Percentiles rank a stretch among this genome's conserved stretches.
Conservation (phyloP, 768 basidiomycete species). For the Neoboletus magnificus region DNA sequence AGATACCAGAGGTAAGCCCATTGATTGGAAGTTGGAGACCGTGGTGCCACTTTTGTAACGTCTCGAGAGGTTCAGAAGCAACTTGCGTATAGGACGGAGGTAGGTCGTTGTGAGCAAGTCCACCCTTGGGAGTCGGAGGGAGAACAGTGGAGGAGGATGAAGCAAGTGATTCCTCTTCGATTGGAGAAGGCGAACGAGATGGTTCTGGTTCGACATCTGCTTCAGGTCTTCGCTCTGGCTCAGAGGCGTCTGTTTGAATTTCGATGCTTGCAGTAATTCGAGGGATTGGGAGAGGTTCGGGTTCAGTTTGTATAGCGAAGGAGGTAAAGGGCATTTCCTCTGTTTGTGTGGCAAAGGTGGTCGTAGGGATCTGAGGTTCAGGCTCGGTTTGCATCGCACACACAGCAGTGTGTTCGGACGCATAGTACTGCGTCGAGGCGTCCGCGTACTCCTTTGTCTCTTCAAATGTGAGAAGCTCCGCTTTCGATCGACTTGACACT, state of each 20-base stretch:
- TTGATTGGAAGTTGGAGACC: constrained; percentile 49
- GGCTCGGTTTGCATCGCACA: constrained; percentile 61
- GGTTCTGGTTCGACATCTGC: constrained; percentile 23
- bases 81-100: constrained; percentile 75
- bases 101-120: constrained; percentile 42
- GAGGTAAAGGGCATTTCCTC: constrained; percentile 32
- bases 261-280: constrained; percentile 47
- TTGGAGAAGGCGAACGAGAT: constrained; percentile 46
- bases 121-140: constrained; percentile 65
- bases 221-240: constrained; percentile 37
- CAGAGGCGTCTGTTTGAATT: constrained; percentile 56
- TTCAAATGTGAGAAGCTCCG: constrained; percentile 44
- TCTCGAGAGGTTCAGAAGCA: constrained; percentile 49
- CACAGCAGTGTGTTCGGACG: constrained; percentile 45
- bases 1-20: constrained; percentile 49
- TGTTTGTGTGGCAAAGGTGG: constrained; percentile 57
- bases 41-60: constrained; percentile 68
- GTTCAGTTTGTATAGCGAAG: constrained; percentile 40
- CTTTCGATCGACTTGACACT: constrained; percentile 57
- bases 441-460: constrained; percentile 77
- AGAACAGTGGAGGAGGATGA: constrained; percentile 73
- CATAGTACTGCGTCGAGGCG: constrained; percentile 67
- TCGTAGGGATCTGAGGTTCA: constrained; percentile 44
- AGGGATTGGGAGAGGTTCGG: constrained; percentile 30
- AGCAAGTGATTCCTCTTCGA: constrained; percentile 53